Base-by-base conservation (phyloP, 257 asterid genomes). In the Lycium ferocissimum region DNA sequence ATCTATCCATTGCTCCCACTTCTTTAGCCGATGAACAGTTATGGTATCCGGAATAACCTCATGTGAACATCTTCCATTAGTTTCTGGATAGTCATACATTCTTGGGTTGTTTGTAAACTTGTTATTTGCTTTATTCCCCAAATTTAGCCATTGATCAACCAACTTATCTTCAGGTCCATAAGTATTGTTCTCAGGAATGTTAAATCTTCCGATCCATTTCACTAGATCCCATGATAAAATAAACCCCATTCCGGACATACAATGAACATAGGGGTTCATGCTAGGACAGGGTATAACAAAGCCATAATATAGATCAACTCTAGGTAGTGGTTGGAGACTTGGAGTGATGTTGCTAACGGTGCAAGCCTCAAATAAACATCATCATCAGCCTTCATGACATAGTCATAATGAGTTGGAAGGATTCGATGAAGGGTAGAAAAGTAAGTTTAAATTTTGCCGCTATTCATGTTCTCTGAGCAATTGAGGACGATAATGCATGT, bases 221-320 rank as follows among this genome's bases (percentile, higher is more conserved):
- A 93, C 94, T 9, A 95, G 91, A 81, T 95, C 97, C 97, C 98
- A 93, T 3, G 97, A 93, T 43, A 93, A 83, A 79, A 93, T 88
- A 66, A 88, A 93, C 10, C 97, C 98, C 97, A 95, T 95, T 12
- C 98, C 97, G 0, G 97, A 93, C 97, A 93, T 95, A 91, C 92
- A 95, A 65, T 90, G 85, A 22, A 90, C 92, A 73, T 92, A 95
- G 0, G 97, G 93, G 35, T 95, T 89, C 97, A 90, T 92, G 81
- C 97, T 92, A 62, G 93, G 88, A 72, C 98, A 95, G 56, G 98
- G 97, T 66, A 93, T 92, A 17, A 93, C 97, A 86, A 92, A 95
- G 0, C 98, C 98, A 59, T 92, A 92, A 90, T 92, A 95, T 65
- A 91, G 17, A 80, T 95, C 98, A 1, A 45, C 69, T 66, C 97